Evolutionary conservation across 495 filamentous ascomycete genomes (phyloP), one percentile per base, ranked within the genome.

Genomic region (Tuber calosporum): DNA sequence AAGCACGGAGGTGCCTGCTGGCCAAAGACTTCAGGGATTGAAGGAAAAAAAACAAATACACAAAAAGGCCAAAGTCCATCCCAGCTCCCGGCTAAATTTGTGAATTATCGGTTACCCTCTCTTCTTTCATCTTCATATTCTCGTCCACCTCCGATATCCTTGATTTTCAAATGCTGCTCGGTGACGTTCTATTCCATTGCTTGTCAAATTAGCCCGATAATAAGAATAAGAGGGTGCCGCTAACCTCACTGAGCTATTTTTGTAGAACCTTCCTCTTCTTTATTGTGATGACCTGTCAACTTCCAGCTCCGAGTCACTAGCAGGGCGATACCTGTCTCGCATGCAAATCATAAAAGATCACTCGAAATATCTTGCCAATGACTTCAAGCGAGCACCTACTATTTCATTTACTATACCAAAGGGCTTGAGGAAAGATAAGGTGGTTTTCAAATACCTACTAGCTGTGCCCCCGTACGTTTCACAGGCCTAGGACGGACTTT

Each of bases 91-190:
- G 53, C 53, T 62, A 62, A 34, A 62, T 17, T 34, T 62, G 26
- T 62, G n/a, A 62, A 62, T 62, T 34, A 62, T 62, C 53, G 26
- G 53, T 62, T 62, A 62, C 53, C 53, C 53, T 62, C 53, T 34
- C 53, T 58, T 58, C 11, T 17, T 30, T 34, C 26, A 34, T 62
- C 53, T 34, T 11, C 30, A 30, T 11, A 4, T 13, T 62, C 15
- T 26, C 53, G 26, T 62, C 26, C 30, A 15, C 53, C 26, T 62
- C 26, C 26, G 53, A 17, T 34, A 34, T 62, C 53, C 53, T 62
- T 6, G 26, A 34, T 62, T 62, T 62, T 62, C 26, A 7, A 62
- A 62, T 62, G 53, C 53, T 62, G 53, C 53, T 34, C 30, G 30
- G 53, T 58, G 11, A 26, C n/a, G n/a, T 17, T 62, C 53, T 26